phyloP scores from a whole-genome alignment of 1,284 basidiomycete genomes.

The Ceratobasidium sp. region DNA sequence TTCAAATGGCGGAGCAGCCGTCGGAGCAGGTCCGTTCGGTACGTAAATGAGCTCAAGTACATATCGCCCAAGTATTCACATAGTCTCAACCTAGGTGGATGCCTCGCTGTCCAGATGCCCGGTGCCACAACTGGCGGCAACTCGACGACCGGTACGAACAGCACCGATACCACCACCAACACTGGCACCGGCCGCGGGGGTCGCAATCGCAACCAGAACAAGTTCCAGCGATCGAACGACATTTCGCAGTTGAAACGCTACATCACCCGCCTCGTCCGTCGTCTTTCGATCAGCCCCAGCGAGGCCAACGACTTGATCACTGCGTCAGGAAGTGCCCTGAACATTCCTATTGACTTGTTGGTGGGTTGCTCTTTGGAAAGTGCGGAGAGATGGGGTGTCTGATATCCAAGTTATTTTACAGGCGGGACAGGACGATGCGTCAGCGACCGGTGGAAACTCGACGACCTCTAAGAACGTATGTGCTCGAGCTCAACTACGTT shows the following conservation, averaged over 20 bases:
- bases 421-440: constrained; percentile 38
- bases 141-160: constrained; percentile 3
- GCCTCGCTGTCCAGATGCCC: constrained; percentile 32
- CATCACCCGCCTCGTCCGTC: constrained; percentile 32
- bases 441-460: constrained; percentile 34
- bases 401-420: not conserved
- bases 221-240: constrained; percentile 9
- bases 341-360: constrained; percentile 35
- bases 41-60: not conserved
- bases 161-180: not conserved
- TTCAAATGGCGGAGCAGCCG: constrained; percentile 34
- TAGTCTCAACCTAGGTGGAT: constrained; percentile 13
- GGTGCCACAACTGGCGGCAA: not conserved
- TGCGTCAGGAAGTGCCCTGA: constrained; percentile 35
- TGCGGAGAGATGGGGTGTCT: not conserved
- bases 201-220: not conserved
- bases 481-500: not conserved
- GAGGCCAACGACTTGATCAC: constrained; percentile 41
- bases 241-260: constrained; percentile 30
- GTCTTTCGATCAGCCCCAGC: constrained; percentile 38
- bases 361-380: not conserved
- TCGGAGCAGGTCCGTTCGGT: constrained; percentile 39
- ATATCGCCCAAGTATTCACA: not conserved
- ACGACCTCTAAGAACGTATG: constrained; percentile 32
- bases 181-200: not conserved